phyloP scores from a whole-genome alignment of 495 filamentous ascomycete species.

The Lindgomyces ingoldianus region DNA sequence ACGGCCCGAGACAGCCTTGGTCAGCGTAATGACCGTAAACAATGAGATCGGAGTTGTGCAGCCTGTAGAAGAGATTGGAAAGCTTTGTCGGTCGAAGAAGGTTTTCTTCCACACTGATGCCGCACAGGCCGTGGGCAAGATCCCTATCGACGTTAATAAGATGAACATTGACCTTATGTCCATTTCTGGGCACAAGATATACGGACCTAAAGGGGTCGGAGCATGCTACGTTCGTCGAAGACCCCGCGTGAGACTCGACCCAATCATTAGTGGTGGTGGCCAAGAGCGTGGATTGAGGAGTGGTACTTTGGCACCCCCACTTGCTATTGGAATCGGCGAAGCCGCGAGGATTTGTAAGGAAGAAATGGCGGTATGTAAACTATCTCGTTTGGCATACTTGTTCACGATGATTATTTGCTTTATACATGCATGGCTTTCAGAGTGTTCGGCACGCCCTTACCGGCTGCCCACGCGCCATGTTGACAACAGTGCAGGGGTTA shows the following conservation, averaged over 20 bases:
- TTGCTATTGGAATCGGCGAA: conserved; percentile 92
- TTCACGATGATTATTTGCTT: conserved; percentile 65
- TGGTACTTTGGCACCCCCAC: conserved; percentile 85
- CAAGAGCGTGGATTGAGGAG: conserved; percentile 93
- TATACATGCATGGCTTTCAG: conserved; percentile 65
- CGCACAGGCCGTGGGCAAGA: conserved; percentile 96
- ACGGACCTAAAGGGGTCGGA: conserved; percentile 95
- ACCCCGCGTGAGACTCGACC: conserved; percentile 89
- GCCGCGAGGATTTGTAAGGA: conserved; percentile 87
- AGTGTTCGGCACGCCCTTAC: conserved; percentile 45
- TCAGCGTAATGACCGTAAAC: conserved; percentile 98
- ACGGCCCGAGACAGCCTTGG: conserved; percentile 83
- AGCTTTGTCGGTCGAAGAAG: conserved; percentile 86
- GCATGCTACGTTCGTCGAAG: conserved; percentile 92
- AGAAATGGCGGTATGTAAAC: conserved; percentile 76
- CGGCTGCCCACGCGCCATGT: conserved; percentile 51
- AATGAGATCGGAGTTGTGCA: conserved; percentile 99
- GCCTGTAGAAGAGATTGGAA: conserved; percentile 89
- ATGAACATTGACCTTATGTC: conserved; percentile 98
- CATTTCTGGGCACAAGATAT: conserved; percentile 98
- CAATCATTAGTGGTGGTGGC: conserved; percentile 92
- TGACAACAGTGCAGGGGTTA: conserved; percentile 57
- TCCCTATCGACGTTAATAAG: conserved; percentile 92
- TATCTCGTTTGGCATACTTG: conserved; percentile 17
- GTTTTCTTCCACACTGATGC: conserved; percentile 98